Evolutionary conservation across 176 grass and related monocot species (phyloP).

Genomic region (Dendrocalamus sinicus): DNA sequence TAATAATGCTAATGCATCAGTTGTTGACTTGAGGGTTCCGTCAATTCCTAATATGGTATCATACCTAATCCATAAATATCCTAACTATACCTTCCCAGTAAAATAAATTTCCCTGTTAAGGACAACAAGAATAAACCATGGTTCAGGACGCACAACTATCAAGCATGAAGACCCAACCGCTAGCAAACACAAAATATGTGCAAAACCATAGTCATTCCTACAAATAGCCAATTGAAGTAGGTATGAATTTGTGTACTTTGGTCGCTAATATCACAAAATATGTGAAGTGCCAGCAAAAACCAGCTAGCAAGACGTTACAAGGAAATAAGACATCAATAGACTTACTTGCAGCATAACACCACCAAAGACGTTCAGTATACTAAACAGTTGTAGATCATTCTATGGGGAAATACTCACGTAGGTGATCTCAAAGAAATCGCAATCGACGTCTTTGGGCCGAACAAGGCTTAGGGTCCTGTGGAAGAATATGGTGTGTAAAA

Average conservation of each 20-base stretch:
- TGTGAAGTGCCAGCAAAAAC: too few relatives aligned
- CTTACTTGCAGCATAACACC: not conserved
- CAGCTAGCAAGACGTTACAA: too few relatives aligned
- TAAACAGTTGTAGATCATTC: not conserved
- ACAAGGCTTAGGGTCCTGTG: slow-evolving; percentile 90
- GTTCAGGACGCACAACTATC: slow-evolving; percentile 3
- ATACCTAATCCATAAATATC: not conserved
- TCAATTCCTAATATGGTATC: not conserved
- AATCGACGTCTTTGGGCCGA: slow-evolving; percentile 90
- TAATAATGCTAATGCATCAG: not conserved
- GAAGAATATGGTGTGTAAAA: slow-evolving; percentile 93
- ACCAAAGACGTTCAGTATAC: not conserved
- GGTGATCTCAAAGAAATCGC: slow-evolving; percentile 76
- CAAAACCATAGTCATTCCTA: not conserved
- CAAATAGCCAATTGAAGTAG: slow-evolving; percentile 11
- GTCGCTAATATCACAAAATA: not conserved
- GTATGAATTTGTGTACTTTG: not conserved
- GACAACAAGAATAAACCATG: not conserved
- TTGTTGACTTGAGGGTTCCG: not conserved
- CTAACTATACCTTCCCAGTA: not conserved
- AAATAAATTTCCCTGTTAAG: not conserved
- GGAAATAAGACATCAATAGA: too few relatives aligned
- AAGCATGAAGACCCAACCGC: slow-evolving; percentile 5
- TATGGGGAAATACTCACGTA: slow-evolving; percentile 52
- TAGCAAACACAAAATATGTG: not conserved